A percentile compares a stretch with the other conserved stretches of the same genome.
phyloP scores from a whole-genome alignment of 192 early-diverging fungal species.

The Rhizoclosmatium sp. region DNA sequence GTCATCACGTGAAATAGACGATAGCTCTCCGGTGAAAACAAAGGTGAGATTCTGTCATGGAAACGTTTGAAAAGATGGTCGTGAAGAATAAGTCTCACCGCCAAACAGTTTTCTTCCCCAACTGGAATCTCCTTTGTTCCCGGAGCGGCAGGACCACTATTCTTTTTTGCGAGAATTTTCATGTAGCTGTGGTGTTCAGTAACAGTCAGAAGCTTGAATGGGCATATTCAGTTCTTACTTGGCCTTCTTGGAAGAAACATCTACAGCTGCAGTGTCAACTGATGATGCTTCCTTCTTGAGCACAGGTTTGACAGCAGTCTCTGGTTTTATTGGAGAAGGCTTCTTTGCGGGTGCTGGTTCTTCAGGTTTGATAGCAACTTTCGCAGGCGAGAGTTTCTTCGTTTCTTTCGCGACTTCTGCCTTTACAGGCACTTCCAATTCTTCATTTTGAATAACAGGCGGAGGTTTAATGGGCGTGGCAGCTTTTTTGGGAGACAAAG shows the following conservation, averaged over 20 bases:
- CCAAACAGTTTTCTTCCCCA: conserved; percentile 77
- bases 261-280: not conserved
- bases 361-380: not conserved
- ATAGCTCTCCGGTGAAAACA: conserved; percentile 94
- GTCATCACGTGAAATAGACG: conserved; percentile 76
- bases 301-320: not conserved
- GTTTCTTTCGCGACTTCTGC: too few species aligned
- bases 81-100: conserved; percentile 32
- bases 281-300: not conserved
- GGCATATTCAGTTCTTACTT: conserved; percentile 1
- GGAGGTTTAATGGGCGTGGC: too few species aligned
- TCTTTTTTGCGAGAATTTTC: conserved; percentile 25
- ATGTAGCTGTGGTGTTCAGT: conserved; percentile 13
- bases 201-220: not conserved
- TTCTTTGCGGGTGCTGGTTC: not conserved
- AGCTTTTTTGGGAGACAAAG: too few species aligned
- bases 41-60: conserved; percentile 71
- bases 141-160: conserved; percentile 55
- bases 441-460: too few species aligned
- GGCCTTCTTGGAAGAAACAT: conserved; percentile 21
- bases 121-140: conserved; percentile 76
- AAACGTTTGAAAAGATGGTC: not conserved
- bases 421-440: too few species aligned
- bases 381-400: not conserved
- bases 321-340: not conserved